A percentile compares a stretch with the other conserved stretches of the same genome.
Conservation (phyloP, 129 eudicot species). For the Kitagawia praeruptora region DNA sequence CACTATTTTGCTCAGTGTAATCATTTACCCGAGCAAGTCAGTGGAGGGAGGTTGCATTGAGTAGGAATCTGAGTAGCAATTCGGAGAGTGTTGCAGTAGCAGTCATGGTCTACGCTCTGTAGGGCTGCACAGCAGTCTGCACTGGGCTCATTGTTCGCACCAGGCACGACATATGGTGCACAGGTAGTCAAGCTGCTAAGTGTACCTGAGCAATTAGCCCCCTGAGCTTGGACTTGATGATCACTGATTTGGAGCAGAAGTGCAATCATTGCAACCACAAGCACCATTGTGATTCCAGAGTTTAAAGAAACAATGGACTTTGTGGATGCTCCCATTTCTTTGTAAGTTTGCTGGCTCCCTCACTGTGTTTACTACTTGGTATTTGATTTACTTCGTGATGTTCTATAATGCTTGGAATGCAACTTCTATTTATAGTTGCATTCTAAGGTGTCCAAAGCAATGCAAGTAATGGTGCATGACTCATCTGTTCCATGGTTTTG, state of each 20-base stretch:
- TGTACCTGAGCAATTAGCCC: constrained; percentile 28
- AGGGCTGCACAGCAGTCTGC: constrained; percentile 65
- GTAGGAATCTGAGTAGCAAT: constrained; percentile 27
- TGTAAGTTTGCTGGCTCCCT: background rate
- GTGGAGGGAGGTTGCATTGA: constrained; percentile 63
- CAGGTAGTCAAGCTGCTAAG: constrained; percentile 50
- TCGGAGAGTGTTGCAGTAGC: constrained; percentile 63
- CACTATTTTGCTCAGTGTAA: background rate
- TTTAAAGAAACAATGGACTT: background rate
- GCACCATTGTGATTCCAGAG: background rate
- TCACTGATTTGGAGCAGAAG: constrained; percentile 15
- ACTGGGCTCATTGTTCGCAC: constrained; percentile 34
- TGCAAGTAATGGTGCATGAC: background rate
- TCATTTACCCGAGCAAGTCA: constrained; percentile 36
- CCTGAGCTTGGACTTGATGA: constrained; percentile 19
- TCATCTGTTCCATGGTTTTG: background rate
- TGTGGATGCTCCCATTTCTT: background rate
- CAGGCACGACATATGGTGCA: constrained; percentile 68
- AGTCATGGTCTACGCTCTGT: constrained; percentile 46
- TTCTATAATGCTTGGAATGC: background rate
- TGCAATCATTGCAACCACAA: constrained; percentile 10
- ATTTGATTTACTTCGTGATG: background rate
- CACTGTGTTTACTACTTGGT: background rate
- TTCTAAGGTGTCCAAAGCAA: background rate
- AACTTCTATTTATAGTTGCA: background rate